Conservation (phyloP, 352 stramenopile species). For the Peronosclerospora sorghi region DNA sequence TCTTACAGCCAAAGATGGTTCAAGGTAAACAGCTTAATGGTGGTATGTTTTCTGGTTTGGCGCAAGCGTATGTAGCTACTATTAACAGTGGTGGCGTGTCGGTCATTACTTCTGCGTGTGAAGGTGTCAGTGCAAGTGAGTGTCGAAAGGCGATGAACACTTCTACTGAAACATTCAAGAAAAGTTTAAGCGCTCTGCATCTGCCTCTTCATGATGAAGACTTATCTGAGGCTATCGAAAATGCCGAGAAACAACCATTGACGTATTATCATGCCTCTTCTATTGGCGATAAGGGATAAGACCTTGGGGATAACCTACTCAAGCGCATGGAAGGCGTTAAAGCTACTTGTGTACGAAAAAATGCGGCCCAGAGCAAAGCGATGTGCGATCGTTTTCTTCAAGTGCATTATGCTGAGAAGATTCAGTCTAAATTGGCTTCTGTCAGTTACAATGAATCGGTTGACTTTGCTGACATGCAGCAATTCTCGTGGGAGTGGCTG, state of each 20-base stretch:
- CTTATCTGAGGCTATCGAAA: slow-evolving; percentile 39
- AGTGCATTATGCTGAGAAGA: slow-evolving; percentile 70
- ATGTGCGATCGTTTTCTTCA: slow-evolving; percentile 73
- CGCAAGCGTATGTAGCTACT: slow-evolving; percentile 75
- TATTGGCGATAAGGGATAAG: slow-evolving; percentile 53
- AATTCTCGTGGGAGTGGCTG: slow-evolving; percentile 60
- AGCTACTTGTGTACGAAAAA: slow-evolving; percentile 25
- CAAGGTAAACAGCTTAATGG: slow-evolving; percentile 70
- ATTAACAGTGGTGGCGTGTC: slow-evolving; percentile 84
- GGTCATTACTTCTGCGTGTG: slow-evolving; percentile 81
- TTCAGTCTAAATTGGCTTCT: slow-evolving; percentile 60
- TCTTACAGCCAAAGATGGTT: slow-evolving; percentile 71
- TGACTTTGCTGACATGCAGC: slow-evolving; percentile 68
- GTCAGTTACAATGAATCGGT: slow-evolving; percentile 31
- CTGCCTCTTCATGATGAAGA: slow-evolving; percentile 65
- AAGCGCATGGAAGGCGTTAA: slow-evolving; percentile 71
- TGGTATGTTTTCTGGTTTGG: slow-evolving; percentile 72
- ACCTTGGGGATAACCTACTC: slow-evolving; percentile 50
- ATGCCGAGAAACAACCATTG: slow-evolving; percentile 40
- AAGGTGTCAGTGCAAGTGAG: slow-evolving; percentile 71
- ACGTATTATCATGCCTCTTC: slow-evolving; percentile 45
- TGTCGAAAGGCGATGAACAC: slow-evolving; percentile 61
- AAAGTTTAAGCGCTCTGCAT: slow-evolving; percentile 39
- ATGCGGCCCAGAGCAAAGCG: slow-evolving; percentile 51
- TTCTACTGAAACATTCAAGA: slow-evolving; percentile 56